Conservation (phyloP, 1,284 basidiomycete species). For the Ceraceosorus guamensis region DNA sequence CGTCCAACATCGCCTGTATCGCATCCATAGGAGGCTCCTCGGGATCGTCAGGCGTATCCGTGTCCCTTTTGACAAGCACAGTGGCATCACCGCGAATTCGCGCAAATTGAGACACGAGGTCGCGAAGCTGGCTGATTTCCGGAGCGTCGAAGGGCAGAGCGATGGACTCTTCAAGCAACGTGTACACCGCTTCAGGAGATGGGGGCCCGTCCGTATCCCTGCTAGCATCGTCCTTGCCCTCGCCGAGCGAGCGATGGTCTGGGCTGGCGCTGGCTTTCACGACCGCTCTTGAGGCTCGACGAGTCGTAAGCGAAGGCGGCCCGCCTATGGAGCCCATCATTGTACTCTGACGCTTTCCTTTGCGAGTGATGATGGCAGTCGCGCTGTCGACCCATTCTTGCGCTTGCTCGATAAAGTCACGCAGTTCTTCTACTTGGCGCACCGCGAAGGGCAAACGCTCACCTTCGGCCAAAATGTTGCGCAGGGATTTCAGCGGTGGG, state of each 20-base stretch:
- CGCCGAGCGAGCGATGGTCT: not conserved
- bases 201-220: not conserved
- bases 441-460: constrained; percentile 72
- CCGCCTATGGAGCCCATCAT: constrained; percentile 57
- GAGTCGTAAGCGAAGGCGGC: constrained; percentile 55
- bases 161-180: constrained; percentile 64
- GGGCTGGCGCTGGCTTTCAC: not conserved
- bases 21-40: constrained; percentile 52
- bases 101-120: constrained; percentile 61
- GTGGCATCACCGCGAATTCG: constrained; percentile 58
- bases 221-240: too few species aligned
- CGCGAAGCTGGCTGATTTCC: constrained; percentile 61
- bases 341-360: constrained; percentile 49
- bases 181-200: constrained; percentile 55
- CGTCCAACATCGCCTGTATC: constrained; percentile 62
- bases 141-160: constrained; percentile 69
- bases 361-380: constrained; percentile 49
- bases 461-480: constrained; percentile 72
- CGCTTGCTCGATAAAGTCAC: constrained; percentile 69
- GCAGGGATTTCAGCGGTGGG: constrained; percentile 67
- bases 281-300: constrained; percentile 49
- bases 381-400: constrained; percentile 74
- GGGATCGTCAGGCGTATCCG: constrained; percentile 6
- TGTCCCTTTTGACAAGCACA: constrained; percentile 15
- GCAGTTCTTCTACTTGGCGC: constrained; percentile 64